These are phyloP conservation scores for Fusarium illudens DNA, from an alignment of 2,329 filamentous ascomycete species.

Conservation along the genomic window DNA sequence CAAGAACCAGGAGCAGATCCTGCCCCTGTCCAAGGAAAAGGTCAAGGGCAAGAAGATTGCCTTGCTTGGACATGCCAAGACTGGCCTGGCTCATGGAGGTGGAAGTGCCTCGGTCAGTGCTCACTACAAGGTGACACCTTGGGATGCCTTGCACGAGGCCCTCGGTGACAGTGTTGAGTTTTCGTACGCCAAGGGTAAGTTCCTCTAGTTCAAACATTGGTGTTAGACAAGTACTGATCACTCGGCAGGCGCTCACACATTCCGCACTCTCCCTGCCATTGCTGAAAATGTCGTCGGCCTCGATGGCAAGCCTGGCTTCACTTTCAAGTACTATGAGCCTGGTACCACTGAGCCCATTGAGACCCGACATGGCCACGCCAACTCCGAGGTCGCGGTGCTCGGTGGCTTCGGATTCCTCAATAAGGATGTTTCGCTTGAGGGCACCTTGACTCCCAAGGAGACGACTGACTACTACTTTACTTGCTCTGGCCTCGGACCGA, in stretches of 20 bases:
- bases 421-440: constrained; percentile 44
- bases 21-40: constrained; percentile 60
- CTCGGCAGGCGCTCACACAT: constrained; percentile 39
- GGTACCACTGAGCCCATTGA: constrained; percentile 38
- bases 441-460: constrained; percentile 44
- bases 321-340: constrained; percentile 43
- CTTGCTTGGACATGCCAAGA: constrained; percentile 47
- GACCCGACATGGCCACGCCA: constrained; percentile 36
- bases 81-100: constrained; percentile 48
- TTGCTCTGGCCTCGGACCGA: constrained; percentile 44
- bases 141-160: constrained; percentile 44
- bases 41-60: constrained; percentile 46
- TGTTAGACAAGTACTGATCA: background rate
- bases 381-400: constrained; percentile 39
- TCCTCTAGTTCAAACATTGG: background rate
- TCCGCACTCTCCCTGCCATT: constrained; percentile 37
- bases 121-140: constrained; percentile 48
- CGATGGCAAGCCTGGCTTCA: constrained; percentile 47
- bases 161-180: constrained; percentile 41
- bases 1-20: constrained; percentile 66
- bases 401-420: constrained; percentile 33
- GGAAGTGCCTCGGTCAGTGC: constrained; percentile 49
- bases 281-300: constrained; percentile 43
- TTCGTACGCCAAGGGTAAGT: constrained; percentile 42
- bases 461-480: constrained; percentile 46